These are phyloP conservation scores for Carex scoparia DNA, from an alignment of 176 grass and related monocot genomes.

Conservation along the genomic window DNA sequence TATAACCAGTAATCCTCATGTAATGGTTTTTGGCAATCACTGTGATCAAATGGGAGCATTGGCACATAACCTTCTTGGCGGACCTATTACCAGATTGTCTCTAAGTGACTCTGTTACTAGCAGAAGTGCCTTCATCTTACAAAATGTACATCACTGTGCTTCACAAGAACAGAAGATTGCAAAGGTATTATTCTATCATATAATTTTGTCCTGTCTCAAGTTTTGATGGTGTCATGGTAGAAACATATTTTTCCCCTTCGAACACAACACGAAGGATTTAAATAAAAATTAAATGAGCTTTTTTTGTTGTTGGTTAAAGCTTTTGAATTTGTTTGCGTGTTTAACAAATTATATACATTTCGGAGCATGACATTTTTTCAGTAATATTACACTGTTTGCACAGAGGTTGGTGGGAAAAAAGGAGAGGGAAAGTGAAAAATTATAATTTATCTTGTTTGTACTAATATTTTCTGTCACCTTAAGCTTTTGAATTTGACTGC, in stretches of 20 bases:
- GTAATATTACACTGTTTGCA: background rate
- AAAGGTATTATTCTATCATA: slow-evolving; percentile 44
- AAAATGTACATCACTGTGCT: slow-evolving; percentile 42
- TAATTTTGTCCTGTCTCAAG: background rate
- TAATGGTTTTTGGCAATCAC: slow-evolving; percentile 47
- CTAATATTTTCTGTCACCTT: background rate
- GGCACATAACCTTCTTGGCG: slow-evolving; percentile 38
- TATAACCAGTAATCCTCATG: slow-evolving; percentile 52
- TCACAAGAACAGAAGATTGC: slow-evolving; percentile 38
- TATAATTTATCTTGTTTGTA: background rate
- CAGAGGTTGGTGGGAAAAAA: background rate
- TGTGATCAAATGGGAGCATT: slow-evolving; percentile 27
- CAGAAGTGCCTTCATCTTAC: slow-evolving; percentile 51
- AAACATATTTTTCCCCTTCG: background rate
- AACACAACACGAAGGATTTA: background rate
- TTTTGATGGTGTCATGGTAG: background rate
- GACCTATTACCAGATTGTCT: slow-evolving; percentile 54
- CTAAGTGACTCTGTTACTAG: slow-evolving; percentile 37
- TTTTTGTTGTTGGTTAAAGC: background rate
- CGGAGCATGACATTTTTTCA: background rate
- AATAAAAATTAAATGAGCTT: background rate
- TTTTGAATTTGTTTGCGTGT: slow-evolving; percentile 3
- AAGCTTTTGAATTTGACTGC: slow-evolving; percentile 8
- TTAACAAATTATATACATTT: background rate
- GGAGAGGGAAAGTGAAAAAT: background rate